Percentiles rank a stretch among this genome's conserved stretches.
Evolutionary conservation across 768 basidiomycete species (phyloP).

Genomic region (Fomitopsis pulvina): DNA sequence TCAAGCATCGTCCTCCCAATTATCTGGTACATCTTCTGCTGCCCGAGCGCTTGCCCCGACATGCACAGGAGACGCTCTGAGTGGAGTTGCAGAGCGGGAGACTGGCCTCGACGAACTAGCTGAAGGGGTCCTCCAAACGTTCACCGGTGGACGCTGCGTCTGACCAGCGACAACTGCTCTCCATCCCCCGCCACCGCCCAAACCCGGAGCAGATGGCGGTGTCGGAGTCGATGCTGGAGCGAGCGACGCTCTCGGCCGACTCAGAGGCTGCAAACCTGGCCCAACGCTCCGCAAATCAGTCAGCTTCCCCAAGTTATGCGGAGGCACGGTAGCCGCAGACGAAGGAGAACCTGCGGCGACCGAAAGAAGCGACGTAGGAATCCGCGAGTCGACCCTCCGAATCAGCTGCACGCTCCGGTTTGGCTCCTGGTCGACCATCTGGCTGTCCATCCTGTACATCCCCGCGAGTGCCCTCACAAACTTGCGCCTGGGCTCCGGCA

Average conservation of each 20-base stretch:
- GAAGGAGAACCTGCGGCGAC: conserved; percentile 23
- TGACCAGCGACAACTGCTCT: conserved; percentile 25
- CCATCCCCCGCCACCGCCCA: conserved; percentile 23
- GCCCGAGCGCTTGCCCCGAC: not conserved
- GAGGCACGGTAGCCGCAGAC: conserved; percentile 13
- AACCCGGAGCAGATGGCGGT: conserved; percentile 4
- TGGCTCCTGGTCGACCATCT: conserved; percentile 90
- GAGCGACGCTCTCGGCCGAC: conserved; percentile 20
- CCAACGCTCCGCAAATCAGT: conserved; percentile 39
- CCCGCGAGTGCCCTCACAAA: conserved; percentile 82
- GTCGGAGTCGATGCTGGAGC: conserved; percentile 12
- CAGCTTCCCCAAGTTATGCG: conserved; percentile 52
- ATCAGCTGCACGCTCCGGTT: conserved; percentile 79
- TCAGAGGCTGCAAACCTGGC: conserved; percentile 9
- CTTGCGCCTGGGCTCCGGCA: conserved; percentile 72
- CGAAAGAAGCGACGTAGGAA: conserved; percentile 70
- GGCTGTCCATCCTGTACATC: conserved; percentile 76
- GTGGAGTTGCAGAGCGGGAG: conserved; percentile 3
- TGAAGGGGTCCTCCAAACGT: conserved; percentile 10
- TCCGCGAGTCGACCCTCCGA: conserved; percentile 73
- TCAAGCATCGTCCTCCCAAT: conserved; percentile 52
- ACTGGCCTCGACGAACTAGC: not conserved
- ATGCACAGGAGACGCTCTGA: conserved; percentile 11
- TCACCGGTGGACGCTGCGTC: conserved; percentile 5
- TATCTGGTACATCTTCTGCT: conserved; percentile 35